Evolutionary conservation across 768 basidiomycete genomes (phyloP), one percentile per base, ranked within the genome.

Genomic region (Leucocoprinus leucothites): DNA sequence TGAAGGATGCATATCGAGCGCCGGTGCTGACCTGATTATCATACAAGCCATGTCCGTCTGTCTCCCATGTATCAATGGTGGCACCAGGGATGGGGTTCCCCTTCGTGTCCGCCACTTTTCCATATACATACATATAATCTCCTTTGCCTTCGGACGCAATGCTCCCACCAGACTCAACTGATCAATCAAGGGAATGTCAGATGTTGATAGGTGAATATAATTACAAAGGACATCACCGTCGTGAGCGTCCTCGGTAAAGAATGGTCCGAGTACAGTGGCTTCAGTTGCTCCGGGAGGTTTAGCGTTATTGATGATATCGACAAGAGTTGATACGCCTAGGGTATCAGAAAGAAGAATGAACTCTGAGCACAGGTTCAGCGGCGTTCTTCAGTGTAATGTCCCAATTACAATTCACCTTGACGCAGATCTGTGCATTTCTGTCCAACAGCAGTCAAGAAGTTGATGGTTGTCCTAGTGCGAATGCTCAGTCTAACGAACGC

Each of bases 141-240:
- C 91, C 92, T 68, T 90, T 92, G 54, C 87, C 91, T 67, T 93
- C 91, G 0, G 90, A 90, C 6, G 92, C 90, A 49, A 94, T 94
- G 9, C 85, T 82, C 1, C 78, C 89, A 3, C 91, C 91, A 5
- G 78, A 67, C 21, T 74, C 67, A 53, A 91, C 89, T 91, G 58
- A 14, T 7, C 9, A 40, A 22, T 13, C 14, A 31, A 22, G 24
- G 35, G 18, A 48, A 40, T 9, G 16, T 59, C 9, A 53, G 53
- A 13, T 7, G 26, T 35, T 16, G 36, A 18, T 26, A 47, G 18
- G 26, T 31, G 6, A 56, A 55, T 19, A 35, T 22, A 4, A 22
- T 11, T 54, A 16, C 11, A 16, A 16, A 66, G 14, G 25, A 51
- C 18, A 82, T 62, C 61, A 90, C 90, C 67, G 38, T 90, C 81